Evolutionary conservation across 2,329 filamentous ascomycete species (phyloP), one percentile per base, ranked within the genome.

Genomic region (Scleromitrula shiraiana): DNA sequence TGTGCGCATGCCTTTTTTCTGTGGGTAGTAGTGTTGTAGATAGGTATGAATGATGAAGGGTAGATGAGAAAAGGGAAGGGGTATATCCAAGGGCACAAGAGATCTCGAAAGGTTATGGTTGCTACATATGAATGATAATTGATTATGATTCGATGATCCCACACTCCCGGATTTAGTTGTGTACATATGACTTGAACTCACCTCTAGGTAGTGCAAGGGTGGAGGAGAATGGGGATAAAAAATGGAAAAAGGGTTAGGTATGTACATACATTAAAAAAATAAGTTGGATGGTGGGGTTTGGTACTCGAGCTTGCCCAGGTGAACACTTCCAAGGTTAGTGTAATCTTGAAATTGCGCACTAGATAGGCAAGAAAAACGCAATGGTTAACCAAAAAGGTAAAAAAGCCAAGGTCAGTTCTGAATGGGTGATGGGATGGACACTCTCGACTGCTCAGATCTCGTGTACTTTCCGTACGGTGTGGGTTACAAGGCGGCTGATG

Each of bases 401-500:
- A 46, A 26, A 49, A 26, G 26, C 29, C 32, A 49, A 51, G 53
- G 48, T 51, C 47, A 37, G 35, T 40, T 43, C 41, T 49, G 50
- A 49, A 19, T 12, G n/a, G 27, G 38, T 20, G 26, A 6, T 7
- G 26, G 14, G 8, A 14, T 29, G 26, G 26, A 29, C 42, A 15
- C 33, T 41, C 41, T 51, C 32, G 46, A 48, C 53, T 55, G 56
- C 46, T 50, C 17, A 53, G 48, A 50, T 49, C 42, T 39, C 49
- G 51, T 48, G 49, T 23, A 37, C 29, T 15, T 4, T 3, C n/a
- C n/a, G n/a, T 9, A n/a, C 29, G 29, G 29, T 32, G 29, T 32
- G 24, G 24, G 46, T 29, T 44, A 43, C 33, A 36, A 53, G 42
- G 51, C 52, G 53, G 52, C 53, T 56, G 57, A 57, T 56, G 50